Evolutionary conservation across 805 yeast species (phyloP).

Genomic region (Millerago galiae): DNA sequence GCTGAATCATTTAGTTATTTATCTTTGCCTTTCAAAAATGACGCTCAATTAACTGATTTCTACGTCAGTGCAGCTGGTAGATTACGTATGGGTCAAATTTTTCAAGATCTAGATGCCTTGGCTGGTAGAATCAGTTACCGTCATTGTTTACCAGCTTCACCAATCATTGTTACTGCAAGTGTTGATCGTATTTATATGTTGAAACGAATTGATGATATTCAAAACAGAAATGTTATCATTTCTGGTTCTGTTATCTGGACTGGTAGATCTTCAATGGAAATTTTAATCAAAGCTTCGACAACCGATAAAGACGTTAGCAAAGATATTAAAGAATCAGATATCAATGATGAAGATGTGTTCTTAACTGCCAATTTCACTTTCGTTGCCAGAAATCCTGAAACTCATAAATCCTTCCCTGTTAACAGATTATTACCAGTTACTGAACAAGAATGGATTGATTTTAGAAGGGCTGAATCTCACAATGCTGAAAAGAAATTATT

Average conservation of each 20-base stretch:
- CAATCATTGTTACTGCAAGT: conserved; percentile 91
- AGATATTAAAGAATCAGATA: conserved; percentile 46
- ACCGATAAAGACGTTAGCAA: conserved; percentile 43
- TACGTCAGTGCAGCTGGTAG: conserved; percentile 91
- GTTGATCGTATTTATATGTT: conserved; percentile 88
- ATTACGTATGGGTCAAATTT: conserved; percentile 84
- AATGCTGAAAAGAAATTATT: conserved; percentile 79
- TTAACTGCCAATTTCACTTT: conserved; percentile 89
- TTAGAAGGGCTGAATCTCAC: conserved; percentile 82
- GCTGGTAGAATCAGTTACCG: conserved; percentile 92
- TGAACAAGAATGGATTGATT: conserved; percentile 75
- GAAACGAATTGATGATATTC: conserved; percentile 73
- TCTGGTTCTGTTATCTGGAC: conserved; percentile 96
- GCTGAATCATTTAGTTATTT: conserved; percentile 69
- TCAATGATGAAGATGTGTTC: conserved; percentile 65
- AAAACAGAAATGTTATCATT: conserved; percentile 66
- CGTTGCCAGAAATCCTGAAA: conserved; percentile 90
- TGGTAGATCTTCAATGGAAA: conserved; percentile 93
- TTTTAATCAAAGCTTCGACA: conserved; percentile 82
- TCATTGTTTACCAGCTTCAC: conserved; percentile 93
- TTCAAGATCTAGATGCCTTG: conserved; percentile 89
- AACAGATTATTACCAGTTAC: conserved; percentile 72
- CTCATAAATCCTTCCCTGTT: conserved; percentile 85
- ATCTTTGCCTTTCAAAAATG: conserved; percentile 77
- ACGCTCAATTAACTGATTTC: conserved; percentile 74